These are phyloP conservation scores for Golubevia pallescens DNA, from an alignment of 1,284 basidiomycete species.

Conservation along the genomic window DNA sequence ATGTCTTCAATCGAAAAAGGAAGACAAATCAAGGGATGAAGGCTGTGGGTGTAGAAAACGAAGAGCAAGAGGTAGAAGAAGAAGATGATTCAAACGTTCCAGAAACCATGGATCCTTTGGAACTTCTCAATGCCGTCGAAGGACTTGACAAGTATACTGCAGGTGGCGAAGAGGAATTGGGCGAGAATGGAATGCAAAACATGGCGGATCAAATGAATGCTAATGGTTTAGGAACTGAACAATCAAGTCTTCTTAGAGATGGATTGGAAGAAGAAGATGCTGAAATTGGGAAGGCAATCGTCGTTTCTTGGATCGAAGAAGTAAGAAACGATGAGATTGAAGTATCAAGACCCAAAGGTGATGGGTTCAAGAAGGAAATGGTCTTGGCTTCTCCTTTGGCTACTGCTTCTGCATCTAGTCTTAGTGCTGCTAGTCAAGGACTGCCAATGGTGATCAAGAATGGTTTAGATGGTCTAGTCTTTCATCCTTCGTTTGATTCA, in stretches of 20 bases:
- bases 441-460: constrained; percentile 75
- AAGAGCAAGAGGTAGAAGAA: constrained; percentile 32
- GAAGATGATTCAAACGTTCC: constrained; percentile 73
- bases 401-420: constrained; percentile 4
- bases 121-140: constrained; percentile 79
- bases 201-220: constrained; percentile 62
- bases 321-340: not conserved
- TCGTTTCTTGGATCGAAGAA: constrained; percentile 72
- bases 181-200: constrained; percentile 65
- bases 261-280: constrained; percentile 84
- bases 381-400: constrained; percentile 24
- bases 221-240: constrained; percentile 71
- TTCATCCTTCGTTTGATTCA: constrained; percentile 65
- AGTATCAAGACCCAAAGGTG: constrained; percentile 12
- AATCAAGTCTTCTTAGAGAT: constrained; percentile 78
- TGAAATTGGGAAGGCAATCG: constrained; percentile 71
- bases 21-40: constrained; percentile 6
- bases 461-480: constrained; percentile 81
- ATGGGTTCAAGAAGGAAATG: constrained; percentile 6
- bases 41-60: constrained; percentile 13
- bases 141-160: constrained; percentile 82
- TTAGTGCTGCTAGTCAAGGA: not conserved
- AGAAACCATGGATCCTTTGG: constrained; percentile 85
- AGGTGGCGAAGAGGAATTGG: constrained; percentile 68
- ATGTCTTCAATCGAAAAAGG: constrained; percentile 72